Percentiles rank a stretch among this genome's conserved stretches.
phyloP scores from a whole-genome alignment of 805 yeast genomes.

The Ogataea henricii region DNA sequence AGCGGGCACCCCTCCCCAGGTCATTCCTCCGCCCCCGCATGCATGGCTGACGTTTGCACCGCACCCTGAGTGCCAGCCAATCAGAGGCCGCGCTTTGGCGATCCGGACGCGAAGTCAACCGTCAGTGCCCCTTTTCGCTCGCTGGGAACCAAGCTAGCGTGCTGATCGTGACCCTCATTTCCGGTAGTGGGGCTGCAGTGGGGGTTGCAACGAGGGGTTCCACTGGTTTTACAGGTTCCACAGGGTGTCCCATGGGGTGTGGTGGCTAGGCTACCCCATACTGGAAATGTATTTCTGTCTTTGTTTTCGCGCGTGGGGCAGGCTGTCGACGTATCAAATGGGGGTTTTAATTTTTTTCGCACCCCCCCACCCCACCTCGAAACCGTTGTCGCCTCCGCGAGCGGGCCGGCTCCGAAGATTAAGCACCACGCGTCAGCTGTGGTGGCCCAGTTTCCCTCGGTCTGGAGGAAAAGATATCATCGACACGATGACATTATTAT shows the following conservation, averaged over 20 bases:
- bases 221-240: no score
- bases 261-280: conserved; percentile 2
- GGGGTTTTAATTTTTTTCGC: neutral
- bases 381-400: neutral
- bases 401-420: neutral
- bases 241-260: no score
- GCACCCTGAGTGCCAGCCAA: conserved; percentile 18
- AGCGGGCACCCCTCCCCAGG: conserved; percentile 9
- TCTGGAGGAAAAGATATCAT: no score
- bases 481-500: no score
- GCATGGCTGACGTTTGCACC: conserved; percentile 9
- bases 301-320: neutral
- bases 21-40: conserved; percentile 16
- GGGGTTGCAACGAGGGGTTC: no score
- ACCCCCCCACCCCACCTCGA: neutral
- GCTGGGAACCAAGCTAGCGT: conserved; percentile 8
- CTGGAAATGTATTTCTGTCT: neutral
- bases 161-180: conserved; percentile 16
- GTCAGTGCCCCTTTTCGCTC: conserved; percentile 8
- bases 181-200: conserved; percentile 8
- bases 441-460: no score
- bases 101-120: conserved; percentile 17
- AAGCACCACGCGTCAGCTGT: no score
- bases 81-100: conserved; percentile 10
- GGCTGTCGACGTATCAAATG: neutral